phyloP scores from a whole-genome alignment of 352 stramenopile genomes.

The Phytophthora rubi region DNA sequence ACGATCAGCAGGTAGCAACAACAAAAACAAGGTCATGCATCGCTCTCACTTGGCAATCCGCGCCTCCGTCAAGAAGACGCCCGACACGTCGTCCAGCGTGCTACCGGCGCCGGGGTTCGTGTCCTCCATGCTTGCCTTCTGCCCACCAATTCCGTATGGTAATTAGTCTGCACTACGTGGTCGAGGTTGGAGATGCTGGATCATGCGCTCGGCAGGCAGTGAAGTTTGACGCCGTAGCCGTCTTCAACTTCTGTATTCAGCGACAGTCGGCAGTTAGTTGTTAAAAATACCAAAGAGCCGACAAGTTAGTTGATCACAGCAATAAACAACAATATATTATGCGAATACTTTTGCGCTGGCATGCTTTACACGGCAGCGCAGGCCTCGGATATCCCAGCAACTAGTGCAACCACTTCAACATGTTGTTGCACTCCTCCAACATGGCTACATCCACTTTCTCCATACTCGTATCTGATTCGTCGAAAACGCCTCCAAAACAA shows the following conservation, averaged over 20 bases:
- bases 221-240: background rate
- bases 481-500: background rate
- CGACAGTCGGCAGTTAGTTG: slow-evolving; percentile 1
- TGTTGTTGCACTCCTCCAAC: slow-evolving; percentile 8
- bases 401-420: slow-evolving; percentile 1
- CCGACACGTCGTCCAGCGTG: slow-evolving; percentile 51
- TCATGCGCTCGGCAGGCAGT: slow-evolving; percentile 11
- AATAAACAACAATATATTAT: background rate
- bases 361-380: background rate
- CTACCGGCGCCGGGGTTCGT: slow-evolving; percentile 32
- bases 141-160: no score
- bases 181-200: background rate
- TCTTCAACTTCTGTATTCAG: slow-evolving; percentile 4
- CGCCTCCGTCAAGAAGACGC: slow-evolving; percentile 81
- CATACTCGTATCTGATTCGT: slow-evolving; percentile 15
- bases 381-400: background rate
- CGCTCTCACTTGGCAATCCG: slow-evolving; percentile 58
- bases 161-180: background rate
- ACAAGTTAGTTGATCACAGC: background rate
- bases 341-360: no score
- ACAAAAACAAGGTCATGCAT: background rate
- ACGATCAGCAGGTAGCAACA: background rate
- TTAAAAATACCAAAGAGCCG: slow-evolving; percentile 30
- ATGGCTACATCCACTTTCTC: slow-evolving; percentile 15
- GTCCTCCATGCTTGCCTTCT: slow-evolving; percentile 26